Evolutionary conservation across 164 flowering plant genomes (phyloP).

Genomic region (Annona squamosa): DNA sequence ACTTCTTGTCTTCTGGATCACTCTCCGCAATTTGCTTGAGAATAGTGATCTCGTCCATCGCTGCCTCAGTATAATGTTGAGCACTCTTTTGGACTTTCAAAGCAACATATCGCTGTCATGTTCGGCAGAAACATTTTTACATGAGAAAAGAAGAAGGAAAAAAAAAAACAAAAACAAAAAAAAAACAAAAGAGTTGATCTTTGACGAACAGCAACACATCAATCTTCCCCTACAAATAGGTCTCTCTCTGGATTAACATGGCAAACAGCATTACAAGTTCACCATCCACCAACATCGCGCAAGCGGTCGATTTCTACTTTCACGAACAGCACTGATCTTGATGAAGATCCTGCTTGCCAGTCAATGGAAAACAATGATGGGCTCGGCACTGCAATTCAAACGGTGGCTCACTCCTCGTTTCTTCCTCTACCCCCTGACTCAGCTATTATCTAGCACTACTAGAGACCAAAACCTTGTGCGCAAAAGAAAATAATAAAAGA

Average conservation of each 20-base stretch:
- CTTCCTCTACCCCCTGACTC: background rate
- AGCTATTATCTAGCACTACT: background rate
- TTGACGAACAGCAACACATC: background rate
- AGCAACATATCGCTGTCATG: slow-evolving; percentile 50
- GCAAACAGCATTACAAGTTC: too few relatives aligned
- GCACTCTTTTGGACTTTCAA: slow-evolving; percentile 79
- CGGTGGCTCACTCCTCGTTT: background rate
- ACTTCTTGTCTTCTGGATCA: slow-evolving; percentile 70
- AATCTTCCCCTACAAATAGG: background rate
- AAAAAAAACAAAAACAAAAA: background rate
- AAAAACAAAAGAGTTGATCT: too few relatives aligned
- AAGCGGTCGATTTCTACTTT: too few relatives aligned
- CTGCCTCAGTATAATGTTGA: slow-evolving; percentile 71
- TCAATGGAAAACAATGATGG: background rate
- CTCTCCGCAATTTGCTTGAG: slow-evolving; percentile 81
- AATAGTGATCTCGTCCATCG: slow-evolving; percentile 73
- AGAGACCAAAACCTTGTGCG: background rate
- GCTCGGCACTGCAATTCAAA: background rate
- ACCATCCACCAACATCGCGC: too few relatives aligned
- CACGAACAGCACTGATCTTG: too few relatives aligned
- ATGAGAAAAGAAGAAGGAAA: background rate
- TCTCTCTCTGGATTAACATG: background rate
- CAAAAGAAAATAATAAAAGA: background rate
- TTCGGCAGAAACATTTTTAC: background rate
- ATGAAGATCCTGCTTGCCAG: background rate